A percentile compares a stretch with the other conserved stretches of the same genome.
phyloP scores from a whole-genome alignment of 345 rosid genomes.

The Corchorus capsularis region DNA sequence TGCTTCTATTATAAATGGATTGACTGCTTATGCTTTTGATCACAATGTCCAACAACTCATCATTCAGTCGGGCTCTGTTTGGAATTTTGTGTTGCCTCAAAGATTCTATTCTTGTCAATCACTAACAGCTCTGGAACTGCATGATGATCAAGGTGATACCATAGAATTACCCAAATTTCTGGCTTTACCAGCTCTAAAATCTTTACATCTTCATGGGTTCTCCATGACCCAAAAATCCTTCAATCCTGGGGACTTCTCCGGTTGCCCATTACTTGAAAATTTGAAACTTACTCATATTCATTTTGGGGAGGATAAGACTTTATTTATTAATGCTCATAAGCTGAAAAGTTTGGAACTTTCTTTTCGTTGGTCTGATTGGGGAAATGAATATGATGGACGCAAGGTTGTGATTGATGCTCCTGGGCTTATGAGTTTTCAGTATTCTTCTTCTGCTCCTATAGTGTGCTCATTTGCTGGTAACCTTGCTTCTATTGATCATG shows the following conservation, averaged over 20 bases:
- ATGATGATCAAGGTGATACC: not conserved
- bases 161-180: not conserved
- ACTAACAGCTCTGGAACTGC: not conserved
- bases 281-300: not conserved
- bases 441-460: not conserved
- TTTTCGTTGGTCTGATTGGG: not conserved
- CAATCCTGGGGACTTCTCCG: not conserved
- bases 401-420: not conserved
- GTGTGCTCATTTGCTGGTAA: not conserved
- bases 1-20: not conserved
- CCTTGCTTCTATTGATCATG: not conserved
- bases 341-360: not conserved
- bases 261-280: not conserved
- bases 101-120: not conserved
- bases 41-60: not conserved
- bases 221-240: not conserved
- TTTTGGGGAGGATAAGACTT: not conserved
- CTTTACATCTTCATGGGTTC: not conserved
- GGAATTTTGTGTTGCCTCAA: not conserved
- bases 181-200: not conserved
- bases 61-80: not conserved
- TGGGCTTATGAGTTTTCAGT: not conserved
- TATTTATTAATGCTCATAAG: not conserved
- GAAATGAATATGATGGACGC: not conserved
- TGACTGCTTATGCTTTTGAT: not conserved